Percentiles rank a stretch among this genome's conserved stretches.
Conservation (phyloP, 2,329 filamentous ascomycete genomes). For the Alternaria incomplexa region DNA sequence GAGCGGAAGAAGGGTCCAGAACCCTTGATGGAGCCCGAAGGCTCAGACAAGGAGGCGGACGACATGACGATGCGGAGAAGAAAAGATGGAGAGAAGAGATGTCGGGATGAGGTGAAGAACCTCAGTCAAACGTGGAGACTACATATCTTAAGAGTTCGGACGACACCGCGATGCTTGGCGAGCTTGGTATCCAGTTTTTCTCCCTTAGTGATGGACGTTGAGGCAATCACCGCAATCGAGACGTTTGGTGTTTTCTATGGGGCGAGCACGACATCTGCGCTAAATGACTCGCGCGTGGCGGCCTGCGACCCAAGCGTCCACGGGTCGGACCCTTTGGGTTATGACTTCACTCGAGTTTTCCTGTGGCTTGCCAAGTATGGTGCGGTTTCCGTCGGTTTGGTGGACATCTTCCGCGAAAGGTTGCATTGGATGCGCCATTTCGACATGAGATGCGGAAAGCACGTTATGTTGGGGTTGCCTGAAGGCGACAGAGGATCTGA, state of each 20-base stretch:
- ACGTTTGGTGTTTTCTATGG: conserved; percentile 20
- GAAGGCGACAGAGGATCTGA: neutral
- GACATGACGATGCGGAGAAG: conserved; percentile 13
- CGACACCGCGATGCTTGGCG: neutral
- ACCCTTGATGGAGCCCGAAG: conserved; percentile 20
- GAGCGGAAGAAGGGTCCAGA: conserved; percentile 38
- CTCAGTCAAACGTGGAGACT: neutral
- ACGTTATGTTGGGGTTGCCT: neutral
- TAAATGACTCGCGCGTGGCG: conserved; percentile 9
- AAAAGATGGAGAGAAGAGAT: neutral
- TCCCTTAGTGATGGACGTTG: conserved; percentile 5
- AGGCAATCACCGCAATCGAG: neutral
- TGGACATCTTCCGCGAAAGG: neutral
- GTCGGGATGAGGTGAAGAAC: neutral
- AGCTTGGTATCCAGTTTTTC: conserved; percentile 15
- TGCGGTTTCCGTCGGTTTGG: conserved; percentile 8
- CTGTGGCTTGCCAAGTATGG: conserved; percentile 3
- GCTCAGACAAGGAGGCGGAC: conserved; percentile 10
- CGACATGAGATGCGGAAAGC: neutral
- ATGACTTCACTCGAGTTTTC: conserved; percentile 4
- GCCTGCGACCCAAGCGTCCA: neutral
- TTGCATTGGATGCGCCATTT: neutral
- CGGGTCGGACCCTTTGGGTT: neutral
- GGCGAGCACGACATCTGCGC: conserved; percentile 31
- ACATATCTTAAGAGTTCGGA: conserved; percentile 8